Conservation (phyloP, 1,284 basidiomycete species). For the Ceratobasidium sp. region DNA sequence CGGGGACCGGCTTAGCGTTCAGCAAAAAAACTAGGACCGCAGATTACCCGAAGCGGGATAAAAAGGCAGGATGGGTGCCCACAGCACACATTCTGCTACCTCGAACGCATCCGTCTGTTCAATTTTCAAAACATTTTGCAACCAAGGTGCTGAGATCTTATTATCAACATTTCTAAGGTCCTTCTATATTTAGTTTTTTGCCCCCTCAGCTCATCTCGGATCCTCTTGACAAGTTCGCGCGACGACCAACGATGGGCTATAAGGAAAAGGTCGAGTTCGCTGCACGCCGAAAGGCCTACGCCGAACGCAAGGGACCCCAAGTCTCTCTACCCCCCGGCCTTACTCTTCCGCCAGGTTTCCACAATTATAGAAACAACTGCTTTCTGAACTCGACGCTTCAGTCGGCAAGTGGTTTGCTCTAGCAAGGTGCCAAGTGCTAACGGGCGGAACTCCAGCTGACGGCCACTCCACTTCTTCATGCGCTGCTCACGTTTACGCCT, state of each 20-base stretch:
- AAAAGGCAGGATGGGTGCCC: too few relatives aligned
- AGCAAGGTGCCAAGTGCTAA: neutral
- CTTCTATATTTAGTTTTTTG: neutral
- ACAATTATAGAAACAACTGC: conserved; percentile 55
- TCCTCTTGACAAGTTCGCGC: neutral
- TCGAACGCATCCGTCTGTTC: too few relatives aligned
- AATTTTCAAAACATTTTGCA: too few relatives aligned
- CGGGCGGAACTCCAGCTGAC: conserved; percentile 47
- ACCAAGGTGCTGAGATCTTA: too few relatives aligned
- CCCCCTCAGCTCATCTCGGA: conserved; percentile 20
- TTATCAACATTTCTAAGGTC: too few relatives aligned
- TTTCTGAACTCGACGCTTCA: conserved; percentile 56
- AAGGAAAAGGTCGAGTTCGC: conserved; percentile 41
- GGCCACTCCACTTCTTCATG: conserved; percentile 52
- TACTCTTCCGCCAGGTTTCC: conserved; percentile 51
- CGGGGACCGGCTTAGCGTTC: too few relatives aligned
- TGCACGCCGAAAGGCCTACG: conserved; percentile 32
- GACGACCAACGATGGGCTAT: conserved; percentile 36
- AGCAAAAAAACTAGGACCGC: too few relatives aligned
- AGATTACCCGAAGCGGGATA: too few relatives aligned
- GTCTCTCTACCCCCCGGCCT: conserved; percentile 23
- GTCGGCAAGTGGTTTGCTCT: conserved; percentile 45
- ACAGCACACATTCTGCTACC: too few relatives aligned
- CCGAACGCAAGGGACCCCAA: conserved; percentile 5
- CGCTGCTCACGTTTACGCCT: conserved; percentile 51